Conservation (phyloP, 176 grass and related monocot genomes). For the Rhynchospora tenuis region DNA sequence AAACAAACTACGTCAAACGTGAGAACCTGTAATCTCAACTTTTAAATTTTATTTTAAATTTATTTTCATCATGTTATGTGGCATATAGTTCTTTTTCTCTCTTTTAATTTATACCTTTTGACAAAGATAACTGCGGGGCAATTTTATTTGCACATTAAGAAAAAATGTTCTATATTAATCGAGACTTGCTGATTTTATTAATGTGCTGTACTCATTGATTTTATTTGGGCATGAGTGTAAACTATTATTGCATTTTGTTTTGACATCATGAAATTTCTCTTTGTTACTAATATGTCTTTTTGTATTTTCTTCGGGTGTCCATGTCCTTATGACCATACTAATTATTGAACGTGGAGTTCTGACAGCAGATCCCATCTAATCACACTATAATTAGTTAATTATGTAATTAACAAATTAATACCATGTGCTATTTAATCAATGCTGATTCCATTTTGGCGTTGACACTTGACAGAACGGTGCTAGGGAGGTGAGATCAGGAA, state of each 20-base stretch:
- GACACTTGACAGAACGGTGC: slow-evolving; percentile 6
- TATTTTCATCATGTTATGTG: too few species aligned
- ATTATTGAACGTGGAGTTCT: background rate
- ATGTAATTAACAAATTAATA: background rate
- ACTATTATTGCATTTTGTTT: background rate
- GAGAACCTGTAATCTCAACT: background rate
- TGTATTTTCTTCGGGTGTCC: background rate
- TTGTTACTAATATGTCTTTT: background rate
- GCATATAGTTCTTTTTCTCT: too few species aligned
- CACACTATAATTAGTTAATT: background rate
- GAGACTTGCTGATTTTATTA: too few species aligned
- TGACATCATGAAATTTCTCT: background rate
- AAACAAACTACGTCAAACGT: background rate
- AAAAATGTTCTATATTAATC: too few species aligned
- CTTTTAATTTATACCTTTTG: too few species aligned
- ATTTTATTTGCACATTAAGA: too few species aligned
- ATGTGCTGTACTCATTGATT: too few species aligned
- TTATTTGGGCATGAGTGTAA: background rate
- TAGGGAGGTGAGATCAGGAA: background rate
- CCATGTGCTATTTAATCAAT: slow-evolving; percentile 17
- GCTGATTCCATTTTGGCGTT: background rate
- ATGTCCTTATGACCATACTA: background rate
- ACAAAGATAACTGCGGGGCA: too few species aligned
- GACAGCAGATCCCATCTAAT: slow-evolving; percentile 26
- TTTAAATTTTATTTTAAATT: background rate